Percentiles rank a stretch among this genome's conserved stretches.
These are phyloP conservation scores for Selenicereus undatus DNA, from an alignment of 148 eudicot species.

Conservation along the genomic window DNA sequence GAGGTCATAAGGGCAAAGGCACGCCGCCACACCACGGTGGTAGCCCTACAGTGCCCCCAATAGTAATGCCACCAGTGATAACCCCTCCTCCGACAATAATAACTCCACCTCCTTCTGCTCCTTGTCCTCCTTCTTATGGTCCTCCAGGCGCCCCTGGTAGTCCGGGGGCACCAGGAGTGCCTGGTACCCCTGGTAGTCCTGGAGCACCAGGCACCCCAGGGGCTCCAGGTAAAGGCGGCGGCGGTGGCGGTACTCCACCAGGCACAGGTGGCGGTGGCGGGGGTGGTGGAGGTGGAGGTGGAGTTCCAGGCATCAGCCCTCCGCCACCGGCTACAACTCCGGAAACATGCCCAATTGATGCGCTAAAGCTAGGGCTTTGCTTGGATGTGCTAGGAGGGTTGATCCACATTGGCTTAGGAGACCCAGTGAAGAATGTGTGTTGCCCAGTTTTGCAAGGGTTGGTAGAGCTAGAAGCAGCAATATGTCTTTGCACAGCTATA, in stretches of 20 bases:
- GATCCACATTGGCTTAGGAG: slow-evolving; percentile 78
- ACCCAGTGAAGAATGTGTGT: slow-evolving; percentile 65
- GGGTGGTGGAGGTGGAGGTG: slow-evolving; percentile 20
- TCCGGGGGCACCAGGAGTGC: slow-evolving; percentile 14
- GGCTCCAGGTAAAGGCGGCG: slow-evolving; percentile 24
- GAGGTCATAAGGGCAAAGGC: no score
- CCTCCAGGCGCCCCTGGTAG: slow-evolving; percentile 18
- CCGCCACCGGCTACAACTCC: slow-evolving; percentile 27
- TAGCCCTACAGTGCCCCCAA: slow-evolving; percentile 32
- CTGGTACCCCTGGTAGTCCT: slow-evolving; percentile 32
- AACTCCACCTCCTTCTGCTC: slow-evolving; percentile 35
- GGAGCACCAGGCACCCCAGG: slow-evolving; percentile 12
- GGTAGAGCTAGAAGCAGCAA: slow-evolving; percentile 87
- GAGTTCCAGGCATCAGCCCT: slow-evolving; percentile 8
- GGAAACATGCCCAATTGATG: slow-evolving; percentile 71
- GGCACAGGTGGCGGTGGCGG: slow-evolving; percentile 23
- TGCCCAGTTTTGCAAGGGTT: slow-evolving; percentile 87
- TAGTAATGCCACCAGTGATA: slow-evolving; percentile 24
- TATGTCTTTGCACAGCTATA: slow-evolving; percentile 85
- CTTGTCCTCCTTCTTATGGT: slow-evolving; percentile 39
- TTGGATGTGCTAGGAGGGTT: slow-evolving; percentile 81
- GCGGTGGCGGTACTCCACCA: slow-evolving; percentile 9
- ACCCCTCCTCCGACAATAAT: slow-evolving; percentile 41
- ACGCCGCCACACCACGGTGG: slow-evolving; percentile 10
- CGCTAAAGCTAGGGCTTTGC: slow-evolving; percentile 84